phyloP scores from a whole-genome alignment of 1,284 basidiomycete species.

The Earliella scabrosa region DNA sequence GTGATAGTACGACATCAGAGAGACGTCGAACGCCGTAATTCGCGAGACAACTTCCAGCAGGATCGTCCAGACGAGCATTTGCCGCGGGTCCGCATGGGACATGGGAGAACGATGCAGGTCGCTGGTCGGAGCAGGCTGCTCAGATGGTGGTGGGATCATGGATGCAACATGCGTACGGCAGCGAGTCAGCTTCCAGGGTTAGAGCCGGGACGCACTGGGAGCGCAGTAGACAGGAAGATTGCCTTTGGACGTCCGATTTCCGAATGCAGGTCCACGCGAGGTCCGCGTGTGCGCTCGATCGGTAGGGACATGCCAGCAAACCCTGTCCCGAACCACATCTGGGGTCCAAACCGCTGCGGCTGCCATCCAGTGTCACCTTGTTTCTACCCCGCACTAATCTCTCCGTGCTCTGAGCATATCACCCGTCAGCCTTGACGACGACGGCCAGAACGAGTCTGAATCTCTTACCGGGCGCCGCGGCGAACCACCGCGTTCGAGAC shows the following conservation, averaged over 20 bases:
- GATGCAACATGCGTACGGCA: background rate
- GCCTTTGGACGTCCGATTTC: background rate
- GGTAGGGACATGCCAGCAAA: background rate
- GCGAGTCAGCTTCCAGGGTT: background rate
- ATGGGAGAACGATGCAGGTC: background rate
- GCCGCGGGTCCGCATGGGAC: background rate
- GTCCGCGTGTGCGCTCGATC: constrained; percentile 3
- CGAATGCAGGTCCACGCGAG: background rate
- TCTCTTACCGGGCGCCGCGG: background rate
- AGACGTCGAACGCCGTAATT: background rate
- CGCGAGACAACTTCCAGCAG: background rate
- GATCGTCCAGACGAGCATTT: background rate
- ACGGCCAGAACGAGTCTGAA: too few species aligned
- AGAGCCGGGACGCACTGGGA: background rate
- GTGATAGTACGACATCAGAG: background rate
- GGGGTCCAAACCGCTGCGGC: background rate
- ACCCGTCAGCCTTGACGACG: background rate
- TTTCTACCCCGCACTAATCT: background rate
- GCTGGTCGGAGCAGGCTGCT: background rate
- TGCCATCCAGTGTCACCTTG: background rate
- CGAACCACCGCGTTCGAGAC: background rate
- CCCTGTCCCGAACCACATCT: background rate
- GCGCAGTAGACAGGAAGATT: background rate
- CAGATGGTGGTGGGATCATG: too few species aligned
- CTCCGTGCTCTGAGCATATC: background rate